Evolutionary conservation across 805 yeast species (phyloP).

Genomic region (Monosporozyma servazzii): DNA sequence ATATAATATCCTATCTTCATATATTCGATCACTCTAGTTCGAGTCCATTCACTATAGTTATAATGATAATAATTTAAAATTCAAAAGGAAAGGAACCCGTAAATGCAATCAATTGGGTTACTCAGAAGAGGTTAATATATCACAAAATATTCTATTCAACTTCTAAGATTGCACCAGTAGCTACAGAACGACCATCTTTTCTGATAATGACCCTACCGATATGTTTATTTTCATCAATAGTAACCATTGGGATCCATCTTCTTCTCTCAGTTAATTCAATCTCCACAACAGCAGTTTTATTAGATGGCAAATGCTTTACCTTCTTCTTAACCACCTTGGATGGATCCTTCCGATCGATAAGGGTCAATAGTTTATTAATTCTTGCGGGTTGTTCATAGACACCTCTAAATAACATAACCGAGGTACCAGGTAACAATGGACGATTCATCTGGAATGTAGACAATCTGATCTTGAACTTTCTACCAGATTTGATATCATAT

Average conservation of each 20-base stretch:
- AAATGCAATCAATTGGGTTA: too few relatives aligned
- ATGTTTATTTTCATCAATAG: slow-evolving; percentile 79
- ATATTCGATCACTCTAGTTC: not conserved
- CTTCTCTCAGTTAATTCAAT: slow-evolving; percentile 93
- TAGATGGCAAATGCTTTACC: slow-evolving; percentile 86
- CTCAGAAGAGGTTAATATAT: too few relatives aligned
- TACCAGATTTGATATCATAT: slow-evolving; percentile 38
- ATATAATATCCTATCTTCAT: slow-evolving; percentile 1
- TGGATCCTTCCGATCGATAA: slow-evolving; percentile 69
- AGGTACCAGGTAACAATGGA: slow-evolving; percentile 74
- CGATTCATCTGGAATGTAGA: slow-evolving; percentile 55
- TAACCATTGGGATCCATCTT: slow-evolving; percentile 84
- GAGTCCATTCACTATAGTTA: not conserved
- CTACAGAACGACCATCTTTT: slow-evolving; percentile 96
- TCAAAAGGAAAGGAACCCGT: not conserved
- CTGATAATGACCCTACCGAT: slow-evolving; percentile 93
- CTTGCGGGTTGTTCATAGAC: slow-evolving; percentile 64
- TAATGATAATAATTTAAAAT: not conserved
- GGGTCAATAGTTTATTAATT: slow-evolving; percentile 38
- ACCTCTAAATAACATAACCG: slow-evolving; percentile 69
- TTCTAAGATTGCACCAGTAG: slow-evolving; percentile 90
- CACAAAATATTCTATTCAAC: slow-evolving; percentile 9
- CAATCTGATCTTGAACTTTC: slow-evolving; percentile 46
- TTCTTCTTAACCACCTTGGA: slow-evolving; percentile 88
- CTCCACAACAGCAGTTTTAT: slow-evolving; percentile 93